A percentile compares a stretch with the other conserved stretches of the same genome.
Conservation (phyloP, 257 asterid genomes). For the Striga asiatica region DNA sequence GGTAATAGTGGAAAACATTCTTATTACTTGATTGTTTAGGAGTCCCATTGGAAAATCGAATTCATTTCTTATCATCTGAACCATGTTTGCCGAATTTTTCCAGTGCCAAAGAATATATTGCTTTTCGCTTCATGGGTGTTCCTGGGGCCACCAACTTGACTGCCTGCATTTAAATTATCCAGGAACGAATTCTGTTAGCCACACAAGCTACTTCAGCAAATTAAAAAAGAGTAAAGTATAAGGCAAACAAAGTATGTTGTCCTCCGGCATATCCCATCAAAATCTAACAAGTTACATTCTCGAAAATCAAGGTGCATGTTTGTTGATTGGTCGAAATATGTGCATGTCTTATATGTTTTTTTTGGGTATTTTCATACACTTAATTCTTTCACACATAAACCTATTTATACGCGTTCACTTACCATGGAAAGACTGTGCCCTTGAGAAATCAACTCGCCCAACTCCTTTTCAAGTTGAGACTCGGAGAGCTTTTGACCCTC, state of each 20-base stretch:
- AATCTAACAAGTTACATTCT: conserved; percentile 20
- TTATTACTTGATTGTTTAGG: too few species aligned
- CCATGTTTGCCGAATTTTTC: conserved; percentile 55
- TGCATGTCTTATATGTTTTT: too few species aligned
- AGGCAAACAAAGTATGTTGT: conserved; percentile 17
- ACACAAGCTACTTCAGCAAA: not conserved
- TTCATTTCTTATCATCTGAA: too few species aligned
- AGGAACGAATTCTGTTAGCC: conserved; percentile 5
- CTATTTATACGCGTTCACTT: too few species aligned
- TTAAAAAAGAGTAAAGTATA: conserved; percentile 21
- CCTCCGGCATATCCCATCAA: conserved; percentile 24
- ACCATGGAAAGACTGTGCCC: conserved; percentile 88
- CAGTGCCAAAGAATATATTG: conserved; percentile 51
- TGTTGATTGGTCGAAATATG: too few species aligned
- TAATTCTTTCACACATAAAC: too few species aligned
- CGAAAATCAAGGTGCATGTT: not conserved
- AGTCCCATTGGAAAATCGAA: too few species aligned
- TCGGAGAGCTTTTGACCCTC: conserved; percentile 50
- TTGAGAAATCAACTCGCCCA: conserved; percentile 53
- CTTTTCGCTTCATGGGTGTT: conserved; percentile 54
- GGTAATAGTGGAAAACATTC: too few species aligned
- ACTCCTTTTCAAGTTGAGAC: conserved; percentile 64
- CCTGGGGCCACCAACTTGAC: conserved; percentile 83
- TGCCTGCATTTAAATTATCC: conserved; percentile 45
- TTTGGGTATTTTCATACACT: too few species aligned